These are phyloP conservation scores for Mucor saturninus DNA, from an alignment of 371 early-diverging fungal species.

Conservation along the genomic window DNA sequence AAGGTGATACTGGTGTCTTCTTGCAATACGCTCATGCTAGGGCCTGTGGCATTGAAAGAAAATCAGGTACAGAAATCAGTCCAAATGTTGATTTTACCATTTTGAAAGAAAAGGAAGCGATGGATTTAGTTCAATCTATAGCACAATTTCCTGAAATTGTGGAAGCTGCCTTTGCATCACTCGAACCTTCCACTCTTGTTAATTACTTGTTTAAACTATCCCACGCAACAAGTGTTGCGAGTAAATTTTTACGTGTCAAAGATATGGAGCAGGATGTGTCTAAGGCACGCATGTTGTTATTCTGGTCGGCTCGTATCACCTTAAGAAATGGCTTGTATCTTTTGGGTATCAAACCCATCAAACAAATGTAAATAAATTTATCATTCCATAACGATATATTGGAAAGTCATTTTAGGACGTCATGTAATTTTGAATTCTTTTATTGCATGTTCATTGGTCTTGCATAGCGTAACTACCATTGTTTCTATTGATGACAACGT, in stretches of 20 bases:
- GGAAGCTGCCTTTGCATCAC: slow-evolving; percentile 47
- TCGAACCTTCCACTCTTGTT: slow-evolving; percentile 92
- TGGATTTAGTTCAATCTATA: slow-evolving; percentile 74
- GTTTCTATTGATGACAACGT: too few species aligned
- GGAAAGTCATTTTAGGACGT: too few species aligned
- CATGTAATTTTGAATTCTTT: too few species aligned
- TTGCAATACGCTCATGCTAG: slow-evolving; percentile 96
- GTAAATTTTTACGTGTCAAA: slow-evolving; percentile 76
- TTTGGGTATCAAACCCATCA: slow-evolving; percentile 77
- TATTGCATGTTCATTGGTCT: too few species aligned
- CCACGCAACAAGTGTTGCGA: slow-evolving; percentile 79
- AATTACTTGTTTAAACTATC: slow-evolving; percentile 87
- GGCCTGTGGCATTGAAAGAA: slow-evolving; percentile 69
- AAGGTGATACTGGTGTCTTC: slow-evolving; percentile 98
- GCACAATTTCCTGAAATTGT: slow-evolving; percentile 89
- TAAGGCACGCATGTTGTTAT: slow-evolving; percentile 78
- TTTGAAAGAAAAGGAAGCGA: slow-evolving; percentile 73
- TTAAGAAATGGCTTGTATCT: slow-evolving; percentile 78
- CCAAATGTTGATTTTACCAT: slow-evolving; percentile 41
- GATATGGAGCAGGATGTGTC: slow-evolving; percentile 71
- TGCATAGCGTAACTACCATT: too few species aligned
- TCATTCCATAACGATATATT: too few species aligned
- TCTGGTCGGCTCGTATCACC: slow-evolving; percentile 74
- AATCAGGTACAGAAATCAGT: slow-evolving; percentile 25
- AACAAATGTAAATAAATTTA: slow-evolving; percentile 71